Base-by-base conservation (phyloP, 2,329 filamentous ascomycete species). In the Colletotrichum plurivorum region DNA sequence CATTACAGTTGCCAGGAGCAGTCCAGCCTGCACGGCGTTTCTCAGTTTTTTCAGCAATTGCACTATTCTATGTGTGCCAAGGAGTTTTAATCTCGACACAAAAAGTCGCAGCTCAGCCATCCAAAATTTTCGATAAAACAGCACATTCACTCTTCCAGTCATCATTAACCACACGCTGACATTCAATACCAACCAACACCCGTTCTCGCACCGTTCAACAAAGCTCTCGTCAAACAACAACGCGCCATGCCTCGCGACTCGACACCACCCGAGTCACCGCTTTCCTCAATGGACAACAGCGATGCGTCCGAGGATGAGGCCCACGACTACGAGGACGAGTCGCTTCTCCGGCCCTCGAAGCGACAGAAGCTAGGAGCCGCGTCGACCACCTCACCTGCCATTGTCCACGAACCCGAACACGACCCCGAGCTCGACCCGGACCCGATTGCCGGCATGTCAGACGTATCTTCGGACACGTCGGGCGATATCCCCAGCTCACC, bases 391-490 rank as follows among this genome's bases (percentile, higher is more conserved):
- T 85, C 87, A 22, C 88, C 86, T 3, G 86, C 86, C 12, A 78
- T 84, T 41, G 70, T 63, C 51, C 63, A 66, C 22, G 70, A 71
- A 20, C 59, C 63, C 18, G 69, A 72, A 46, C 69, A 60, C 9
- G 71, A 72, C 31, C 46, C 66, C 9, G 71, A 71, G 20, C 82
- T 82, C 13, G 82, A 85, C 59, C 79, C 87, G 69, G 80, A 90
- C 79, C 79, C 87, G 73, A 82, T 89, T 51, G 87, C 88, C 69
- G 85, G 84, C 74, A 82, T 88, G 82, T 89, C 89, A 59, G 93
- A 94, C 62, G 91, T 98, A 69, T 97, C 94, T 8, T 94, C 93
- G 61, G 96, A 99, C 81, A 97, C 93, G 57, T 95, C 93, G 41
- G 94, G 94, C 79, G 94, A 94, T 66, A 89, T 95, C 56, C 93